phyloP scores from a whole-genome alignment of 768 basidiomycete species.

The Amanita jacksonii region DNA sequence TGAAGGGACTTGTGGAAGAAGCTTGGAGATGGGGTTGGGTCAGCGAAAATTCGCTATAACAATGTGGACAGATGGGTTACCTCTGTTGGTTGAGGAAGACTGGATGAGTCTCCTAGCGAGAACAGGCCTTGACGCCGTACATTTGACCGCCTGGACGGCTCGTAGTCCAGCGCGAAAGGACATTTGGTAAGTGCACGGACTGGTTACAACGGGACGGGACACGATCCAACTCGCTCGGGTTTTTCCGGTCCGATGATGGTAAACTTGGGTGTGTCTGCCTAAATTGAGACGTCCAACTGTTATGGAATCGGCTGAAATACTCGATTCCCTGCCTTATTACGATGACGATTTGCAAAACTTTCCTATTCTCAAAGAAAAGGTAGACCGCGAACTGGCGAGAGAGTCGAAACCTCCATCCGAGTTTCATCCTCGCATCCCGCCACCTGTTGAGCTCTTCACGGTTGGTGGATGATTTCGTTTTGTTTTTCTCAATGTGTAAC shows the following conservation, averaged over 20 bases:
- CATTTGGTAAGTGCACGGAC: constrained; percentile 22
- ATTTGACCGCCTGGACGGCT: constrained; percentile 34
- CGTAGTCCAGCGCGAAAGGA: constrained; percentile 31
- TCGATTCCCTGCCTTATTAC: constrained; percentile 90
- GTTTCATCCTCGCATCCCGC: constrained; percentile 69
- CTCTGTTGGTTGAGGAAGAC: constrained; percentile 37
- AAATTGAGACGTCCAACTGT: constrained; percentile 5
- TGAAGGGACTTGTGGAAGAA: constrained; percentile 72
- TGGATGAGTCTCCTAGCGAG: constrained; percentile 34
- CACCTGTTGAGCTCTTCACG: constrained; percentile 53
- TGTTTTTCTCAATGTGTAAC: neutral
- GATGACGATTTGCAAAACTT: constrained; percentile 84
- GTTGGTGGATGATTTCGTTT: constrained; percentile 38
- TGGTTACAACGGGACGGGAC: constrained; percentile 11
- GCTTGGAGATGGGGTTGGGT: constrained; percentile 26
- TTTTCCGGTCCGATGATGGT: constrained; percentile 27
- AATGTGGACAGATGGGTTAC: constrained; percentile 21
- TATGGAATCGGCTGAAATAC: constrained; percentile 27
- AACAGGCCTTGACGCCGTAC: constrained; percentile 25
- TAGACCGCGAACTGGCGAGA: constrained; percentile 67
- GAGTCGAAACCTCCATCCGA: constrained; percentile 50
- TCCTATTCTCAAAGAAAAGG: constrained; percentile 63
- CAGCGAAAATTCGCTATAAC: constrained; percentile 8
- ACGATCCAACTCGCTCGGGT: constrained; percentile 18
- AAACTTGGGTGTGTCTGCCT: too few relatives aligned